Percentiles rank a stretch among this genome's conserved stretches.
These are phyloP conservation scores for Dichomitus squalens DNA, from an alignment of 1,284 basidiomycete genomes.

Conservation along the genomic window DNA sequence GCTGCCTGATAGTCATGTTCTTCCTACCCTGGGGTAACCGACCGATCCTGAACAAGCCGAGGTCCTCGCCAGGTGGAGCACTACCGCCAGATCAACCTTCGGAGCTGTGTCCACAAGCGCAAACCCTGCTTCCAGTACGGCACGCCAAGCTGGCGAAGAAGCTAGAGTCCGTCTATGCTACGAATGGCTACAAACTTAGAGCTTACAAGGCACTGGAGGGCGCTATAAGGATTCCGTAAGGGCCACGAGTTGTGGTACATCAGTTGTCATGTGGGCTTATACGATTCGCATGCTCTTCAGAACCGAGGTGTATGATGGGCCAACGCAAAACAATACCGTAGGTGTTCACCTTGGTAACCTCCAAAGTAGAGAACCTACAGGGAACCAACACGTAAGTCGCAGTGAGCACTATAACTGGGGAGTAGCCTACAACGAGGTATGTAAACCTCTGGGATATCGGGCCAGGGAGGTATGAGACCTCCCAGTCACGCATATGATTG, in stretches of 20 bases:
- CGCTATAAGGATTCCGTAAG: conserved; percentile 29
- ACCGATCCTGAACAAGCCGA: too few species aligned
- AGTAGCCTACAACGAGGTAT: too few species aligned
- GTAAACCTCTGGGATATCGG: too few species aligned
- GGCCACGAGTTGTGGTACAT: too few species aligned
- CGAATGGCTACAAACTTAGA: conserved; percentile 11
- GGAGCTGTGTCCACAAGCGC: conserved; percentile 44
- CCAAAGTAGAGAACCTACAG: conserved; percentile 49
- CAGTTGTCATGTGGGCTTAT: too few species aligned
- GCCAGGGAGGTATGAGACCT: too few species aligned
- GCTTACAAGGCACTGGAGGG: conserved; percentile 23
- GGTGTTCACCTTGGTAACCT: conserved; percentile 61
- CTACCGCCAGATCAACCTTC: neutral
- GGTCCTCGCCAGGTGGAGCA: neutral
- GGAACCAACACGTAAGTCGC: neutral
- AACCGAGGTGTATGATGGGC: conserved; percentile 42
- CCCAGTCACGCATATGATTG: too few species aligned
- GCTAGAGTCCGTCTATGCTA: conserved; percentile 25
- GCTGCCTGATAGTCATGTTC: too few species aligned
- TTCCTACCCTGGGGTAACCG: too few species aligned
- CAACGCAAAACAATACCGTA: conserved; percentile 69
- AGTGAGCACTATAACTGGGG: too few species aligned
- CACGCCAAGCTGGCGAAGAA: conserved; percentile 42
- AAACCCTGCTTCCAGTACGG: conserved; percentile 41
- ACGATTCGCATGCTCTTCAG: conserved; percentile 45